Conservation (phyloP, 495 filamentous ascomycete genomes). For the Xylaria venustula region DNA sequence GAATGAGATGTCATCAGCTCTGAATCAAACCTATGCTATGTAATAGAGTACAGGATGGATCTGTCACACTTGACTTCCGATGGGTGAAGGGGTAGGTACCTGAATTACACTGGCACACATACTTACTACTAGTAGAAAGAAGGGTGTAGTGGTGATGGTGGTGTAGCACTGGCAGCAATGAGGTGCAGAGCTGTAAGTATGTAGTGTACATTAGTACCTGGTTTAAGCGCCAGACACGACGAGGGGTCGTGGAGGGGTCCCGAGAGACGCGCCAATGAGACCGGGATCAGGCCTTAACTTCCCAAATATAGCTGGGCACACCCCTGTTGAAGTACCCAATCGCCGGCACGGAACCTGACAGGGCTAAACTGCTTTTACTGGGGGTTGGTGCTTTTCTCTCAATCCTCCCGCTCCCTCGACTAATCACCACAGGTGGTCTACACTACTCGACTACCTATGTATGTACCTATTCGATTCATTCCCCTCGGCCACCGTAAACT, state of each 20-base stretch:
- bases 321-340: neutral
- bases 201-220: neutral
- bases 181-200: neutral
- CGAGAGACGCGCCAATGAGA: neutral
- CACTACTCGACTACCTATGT: too few species aligned
- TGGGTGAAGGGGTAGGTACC: too few species aligned
- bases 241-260: conserved; percentile 6
- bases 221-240: conserved; percentile 16
- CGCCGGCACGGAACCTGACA: neutral
- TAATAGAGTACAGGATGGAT: too few species aligned
- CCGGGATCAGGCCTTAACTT: neutral
- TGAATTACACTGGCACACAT: too few species aligned
- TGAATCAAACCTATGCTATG: too few species aligned
- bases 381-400: too few species aligned
- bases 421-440: too few species aligned
- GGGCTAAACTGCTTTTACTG: neutral
- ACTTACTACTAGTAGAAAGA: too few species aligned
- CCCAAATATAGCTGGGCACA: conserved; percentile 2
- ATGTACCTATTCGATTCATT: neutral
- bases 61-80: neutral
- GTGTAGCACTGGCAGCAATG: neutral
- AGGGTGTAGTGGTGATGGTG: too few species aligned
- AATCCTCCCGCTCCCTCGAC: too few species aligned
- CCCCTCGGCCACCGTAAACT: neutral
- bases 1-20: neutral